phyloP scores from a whole-genome alignment of 306 rosid genomes.

The Echinosophora koreensis region DNA sequence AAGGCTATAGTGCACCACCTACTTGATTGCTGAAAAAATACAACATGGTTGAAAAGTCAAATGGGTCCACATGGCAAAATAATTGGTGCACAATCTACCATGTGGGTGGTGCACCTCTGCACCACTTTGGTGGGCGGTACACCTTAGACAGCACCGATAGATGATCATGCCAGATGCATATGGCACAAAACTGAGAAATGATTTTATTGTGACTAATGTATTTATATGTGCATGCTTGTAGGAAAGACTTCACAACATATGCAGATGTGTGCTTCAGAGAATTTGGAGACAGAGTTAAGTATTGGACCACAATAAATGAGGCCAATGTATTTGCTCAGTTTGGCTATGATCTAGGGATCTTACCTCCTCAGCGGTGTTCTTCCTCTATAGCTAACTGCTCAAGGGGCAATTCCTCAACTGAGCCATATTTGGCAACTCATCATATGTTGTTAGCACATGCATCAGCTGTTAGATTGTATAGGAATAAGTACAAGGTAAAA shows the following conservation, averaged over 20 bases:
- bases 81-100: no score
- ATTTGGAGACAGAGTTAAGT: constrained; percentile 62
- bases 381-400: constrained; percentile 39
- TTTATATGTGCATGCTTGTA: constrained; percentile 27
- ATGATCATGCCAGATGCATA: background rate
- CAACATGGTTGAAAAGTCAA: no score
- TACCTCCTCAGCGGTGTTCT: constrained; percentile 57
- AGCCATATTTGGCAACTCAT: constrained; percentile 63
- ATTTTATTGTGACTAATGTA: background rate
- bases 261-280: constrained; percentile 61
- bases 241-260: constrained; percentile 57
- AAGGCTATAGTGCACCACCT: no score
- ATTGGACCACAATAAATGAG: constrained; percentile 67
- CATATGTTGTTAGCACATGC: constrained; percentile 57
- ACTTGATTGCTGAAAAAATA: no score
- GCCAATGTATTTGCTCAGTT: constrained; percentile 18
- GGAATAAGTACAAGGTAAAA: constrained; percentile 54
- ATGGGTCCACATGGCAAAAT: no score
- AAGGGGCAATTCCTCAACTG: constrained; percentile 60
- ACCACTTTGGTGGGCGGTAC: no score
- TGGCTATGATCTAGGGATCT: constrained; percentile 40
- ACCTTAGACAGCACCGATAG: no score
- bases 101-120: no score
- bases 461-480: constrained; percentile 51
- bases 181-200: background rate